Conservation (phyloP, 2,329 filamentous ascomycete genomes). For the Elsinoe necatrix region DNA sequence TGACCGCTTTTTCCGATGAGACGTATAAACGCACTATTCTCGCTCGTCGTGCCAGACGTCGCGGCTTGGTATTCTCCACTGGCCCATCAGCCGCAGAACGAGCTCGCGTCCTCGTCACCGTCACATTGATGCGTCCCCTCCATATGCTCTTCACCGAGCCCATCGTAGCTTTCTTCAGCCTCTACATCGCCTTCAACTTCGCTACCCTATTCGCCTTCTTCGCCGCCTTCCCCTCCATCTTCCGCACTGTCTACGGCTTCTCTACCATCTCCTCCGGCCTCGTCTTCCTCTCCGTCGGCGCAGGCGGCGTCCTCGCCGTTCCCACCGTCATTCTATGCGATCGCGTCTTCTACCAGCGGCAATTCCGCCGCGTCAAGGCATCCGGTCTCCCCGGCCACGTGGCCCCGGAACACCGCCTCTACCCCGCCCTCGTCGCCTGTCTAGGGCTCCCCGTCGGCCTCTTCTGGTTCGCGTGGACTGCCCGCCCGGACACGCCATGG, state of each 20-base stretch:
- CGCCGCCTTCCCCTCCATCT: constrained; percentile 27
- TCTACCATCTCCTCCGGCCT: constrained; percentile 18
- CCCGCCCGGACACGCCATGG: constrained; percentile 14
- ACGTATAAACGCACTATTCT: constrained; percentile 49
- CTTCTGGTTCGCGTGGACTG: constrained; percentile 19
- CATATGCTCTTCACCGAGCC: constrained; percentile 31
- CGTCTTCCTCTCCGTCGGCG: constrained; percentile 23
- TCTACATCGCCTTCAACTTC: constrained; percentile 29
- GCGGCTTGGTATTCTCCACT: constrained; percentile 24
- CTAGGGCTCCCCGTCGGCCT: constrained; percentile 15
- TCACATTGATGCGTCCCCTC: constrained; percentile 21
- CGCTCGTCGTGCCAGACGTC: constrained; percentile 25
- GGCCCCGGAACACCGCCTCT: constrained; percentile 14
- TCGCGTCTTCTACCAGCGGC: neutral
- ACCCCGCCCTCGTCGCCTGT: constrained; percentile 4
- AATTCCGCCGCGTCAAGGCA: neutral
- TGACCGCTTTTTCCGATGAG: constrained; percentile 41
- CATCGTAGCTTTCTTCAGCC: constrained; percentile 27
- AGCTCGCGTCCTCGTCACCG: constrained; percentile 26
- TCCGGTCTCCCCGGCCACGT: neutral
- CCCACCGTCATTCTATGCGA: constrained; percentile 4
- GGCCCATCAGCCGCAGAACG: constrained; percentile 26
- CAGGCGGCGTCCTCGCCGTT: constrained; percentile 17
- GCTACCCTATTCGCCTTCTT: constrained; percentile 28
- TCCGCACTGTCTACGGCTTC: constrained; percentile 22